Base-by-base conservation (phyloP, 139 green algal genomes). In the Haematococcus lacustris region DNA sequence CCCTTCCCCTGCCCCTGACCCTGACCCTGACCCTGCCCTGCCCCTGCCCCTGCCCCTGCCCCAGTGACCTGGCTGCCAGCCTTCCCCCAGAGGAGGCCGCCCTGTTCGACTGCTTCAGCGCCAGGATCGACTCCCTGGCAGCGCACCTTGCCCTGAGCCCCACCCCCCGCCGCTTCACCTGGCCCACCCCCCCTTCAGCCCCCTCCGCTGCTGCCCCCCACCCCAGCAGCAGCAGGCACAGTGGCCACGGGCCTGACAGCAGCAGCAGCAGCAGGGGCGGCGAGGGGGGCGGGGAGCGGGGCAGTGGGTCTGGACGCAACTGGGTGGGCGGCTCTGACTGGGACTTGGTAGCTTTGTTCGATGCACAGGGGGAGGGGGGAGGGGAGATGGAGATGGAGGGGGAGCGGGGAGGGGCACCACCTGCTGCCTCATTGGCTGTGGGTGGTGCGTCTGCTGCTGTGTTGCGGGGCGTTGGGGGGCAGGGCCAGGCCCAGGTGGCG, bases 61-160 rank as follows among this genome's bases (percentile, higher is more conserved):
- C n/a, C 63, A 69, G 63, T 35, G 63, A 50, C 17, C 35, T 57
- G 25, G 71, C 51, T 40, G 39, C 39, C 26, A 23, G 30, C 30
- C 40, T 76, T 30, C 35, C 60, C 4, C 41, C 35, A 21, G 81
- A 93, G 51, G 85, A 94, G 76, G 86, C 84, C 0, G 82, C 81
- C 0, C 73, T 97, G 25, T 97, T 97, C 74, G 86, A 94, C 68
- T 89, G 83, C 71, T 87, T 91, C 62, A 33, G 66, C 25, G 70
- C 93, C 2, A 38, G 47, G 32, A 51, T 87, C 21, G 71, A 81
- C 3, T 73, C 89, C 37, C 73, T 96, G 51, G 80, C 81, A 25
- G 88, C 90, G 1, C 92, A 90, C 57, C 38, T 93, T n/a, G 71
- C 84, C 13, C 79, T 87, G n/a, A 85, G 84, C 2, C 40, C 28